phyloP scores from a whole-genome alignment of 2,329 filamentous ascomycete genomes.

The Paraphoma chrysanthemicola region DNA sequence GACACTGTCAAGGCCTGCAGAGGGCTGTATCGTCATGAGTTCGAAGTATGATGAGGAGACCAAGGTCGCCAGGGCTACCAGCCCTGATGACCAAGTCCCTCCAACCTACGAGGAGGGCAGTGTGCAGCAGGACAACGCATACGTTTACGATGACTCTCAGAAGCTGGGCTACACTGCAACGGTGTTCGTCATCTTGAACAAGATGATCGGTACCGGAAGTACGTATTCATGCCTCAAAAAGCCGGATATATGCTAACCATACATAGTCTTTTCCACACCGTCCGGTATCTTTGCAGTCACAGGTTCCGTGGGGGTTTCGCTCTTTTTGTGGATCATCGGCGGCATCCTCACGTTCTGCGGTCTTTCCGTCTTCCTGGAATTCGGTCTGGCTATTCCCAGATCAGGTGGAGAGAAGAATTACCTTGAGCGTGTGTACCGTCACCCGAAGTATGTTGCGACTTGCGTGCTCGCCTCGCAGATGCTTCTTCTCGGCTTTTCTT shows the following conservation, averaged over 20 bases:
- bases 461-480: slow-evolving; percentile 68
- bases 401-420: slow-evolving; percentile 73
- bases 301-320: slow-evolving; percentile 61
- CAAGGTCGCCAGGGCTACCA: slow-evolving; percentile 22
- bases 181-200: slow-evolving; percentile 45
- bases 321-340: slow-evolving; percentile 63
- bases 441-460: slow-evolving; percentile 65
- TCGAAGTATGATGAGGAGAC: slow-evolving; percentile 26
- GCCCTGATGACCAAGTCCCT: slow-evolving; percentile 16
- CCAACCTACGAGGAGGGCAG: slow-evolving; percentile 29
- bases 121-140: slow-evolving; percentile 42
- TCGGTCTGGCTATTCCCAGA: slow-evolving; percentile 67
- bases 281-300: slow-evolving; percentile 63
- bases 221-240: slow-evolving; percentile 10
- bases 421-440: slow-evolving; percentile 67
- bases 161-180: slow-evolving; percentile 44
- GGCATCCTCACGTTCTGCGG: slow-evolving; percentile 64
- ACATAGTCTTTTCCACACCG: slow-evolving; percentile 61
- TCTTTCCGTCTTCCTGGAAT: slow-evolving; percentile 68
- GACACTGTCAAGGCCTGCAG: not conserved
- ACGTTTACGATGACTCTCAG: slow-evolving; percentile 39
- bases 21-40: slow-evolving; percentile 19
- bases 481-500: slow-evolving; percentile 67
- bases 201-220: slow-evolving; percentile 40
- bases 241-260: slow-evolving; percentile 13